Conservation (phyloP, 2,329 filamentous ascomycete genomes). For the Apiospora sp. region DNA sequence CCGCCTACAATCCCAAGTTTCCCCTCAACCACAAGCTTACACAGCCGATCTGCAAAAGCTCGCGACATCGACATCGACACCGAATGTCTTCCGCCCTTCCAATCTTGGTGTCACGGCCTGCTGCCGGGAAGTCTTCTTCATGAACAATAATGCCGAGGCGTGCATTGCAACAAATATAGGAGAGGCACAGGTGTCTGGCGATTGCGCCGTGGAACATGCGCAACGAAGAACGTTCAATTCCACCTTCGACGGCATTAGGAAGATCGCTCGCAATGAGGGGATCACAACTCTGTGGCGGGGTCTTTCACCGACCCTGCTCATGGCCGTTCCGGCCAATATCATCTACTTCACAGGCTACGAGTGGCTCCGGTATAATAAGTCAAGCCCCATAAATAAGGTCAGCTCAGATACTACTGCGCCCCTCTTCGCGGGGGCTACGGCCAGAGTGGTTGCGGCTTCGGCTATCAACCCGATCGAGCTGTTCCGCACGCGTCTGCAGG, state of each 20-base stretch:
- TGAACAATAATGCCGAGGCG: conserved; percentile 82
- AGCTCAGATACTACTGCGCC: conserved; percentile 78
- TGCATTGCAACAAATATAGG: conserved; percentile 74
- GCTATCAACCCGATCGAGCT: conserved; percentile 92
- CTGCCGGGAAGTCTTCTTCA: conserved; percentile 97
- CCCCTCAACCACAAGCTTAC: conserved; percentile 47
- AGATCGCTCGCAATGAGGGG: conserved; percentile 95
- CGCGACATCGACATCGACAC: conserved; percentile 61
- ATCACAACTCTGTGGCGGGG: conserved; percentile 88
- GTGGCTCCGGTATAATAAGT: conserved; percentile 79
- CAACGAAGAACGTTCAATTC: conserved; percentile 86
- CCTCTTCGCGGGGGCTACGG: conserved; percentile 79
- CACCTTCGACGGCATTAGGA: conserved; percentile 88
- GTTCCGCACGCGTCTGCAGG: conserved; percentile 91
- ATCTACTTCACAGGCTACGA: conserved; percentile 99
- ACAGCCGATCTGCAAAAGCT: conserved; percentile 63
- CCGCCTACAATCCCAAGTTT: conserved; percentile 83
- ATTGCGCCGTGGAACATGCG: conserved; percentile 88
- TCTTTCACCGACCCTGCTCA: conserved; percentile 89
- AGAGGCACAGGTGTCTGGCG: conserved; percentile 57
- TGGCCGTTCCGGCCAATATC: conserved; percentile 94
- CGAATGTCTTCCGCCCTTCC: conserved; percentile 74
- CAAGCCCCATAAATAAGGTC: conserved; percentile 73
- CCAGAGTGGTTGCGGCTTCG: conserved; percentile 81
- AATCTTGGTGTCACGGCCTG: conserved; percentile 93